Evolutionary conservation across 1,284 basidiomycete genomes (phyloP).

Genomic region (Taiwanofungus camphoratus): DNA sequence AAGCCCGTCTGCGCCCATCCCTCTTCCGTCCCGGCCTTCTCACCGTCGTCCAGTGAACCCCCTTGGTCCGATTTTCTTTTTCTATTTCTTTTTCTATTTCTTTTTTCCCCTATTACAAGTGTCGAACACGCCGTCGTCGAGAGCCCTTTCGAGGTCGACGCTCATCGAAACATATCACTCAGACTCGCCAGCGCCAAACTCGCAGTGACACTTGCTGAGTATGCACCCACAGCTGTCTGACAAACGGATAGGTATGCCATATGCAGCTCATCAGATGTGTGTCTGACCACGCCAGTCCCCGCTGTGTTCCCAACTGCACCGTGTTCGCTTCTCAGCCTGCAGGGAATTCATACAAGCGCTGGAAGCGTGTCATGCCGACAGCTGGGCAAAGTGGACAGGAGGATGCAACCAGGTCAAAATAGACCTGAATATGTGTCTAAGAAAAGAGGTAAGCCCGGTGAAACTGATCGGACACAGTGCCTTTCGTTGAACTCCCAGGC

Average conservation of each 20-base stretch:
- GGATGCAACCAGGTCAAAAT: slow-evolving; percentile 71
- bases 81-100: background rate
- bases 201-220: slow-evolving; percentile 1
- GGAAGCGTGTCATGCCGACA: slow-evolving; percentile 56
- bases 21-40: background rate
- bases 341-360: slow-evolving; percentile 70
- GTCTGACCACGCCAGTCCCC: slow-evolving; percentile 14
- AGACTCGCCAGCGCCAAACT: background rate
- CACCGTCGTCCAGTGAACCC: no score
- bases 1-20: slow-evolving; percentile 8
- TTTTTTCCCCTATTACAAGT: no score
- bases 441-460: slow-evolving; percentile 57
- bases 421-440: slow-evolving; percentile 68
- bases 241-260: slow-evolving; percentile 51
- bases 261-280: slow-evolving; percentile 2
- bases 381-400: slow-evolving; percentile 59
- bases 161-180: no score
- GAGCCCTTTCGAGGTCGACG: background rate
- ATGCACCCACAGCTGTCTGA: slow-evolving; percentile 77
- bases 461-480: background rate
- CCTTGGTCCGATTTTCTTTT: background rate
- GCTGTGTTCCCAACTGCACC: slow-evolving; percentile 8
- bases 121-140: background rate
- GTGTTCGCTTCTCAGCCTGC: slow-evolving; percentile 42
- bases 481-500: slow-evolving; percentile 1